Evolutionary conservation across 768 basidiomycete genomes (phyloP), one percentile per base, ranked within the genome.

Genomic region (Hericium alpestre): DNA sequence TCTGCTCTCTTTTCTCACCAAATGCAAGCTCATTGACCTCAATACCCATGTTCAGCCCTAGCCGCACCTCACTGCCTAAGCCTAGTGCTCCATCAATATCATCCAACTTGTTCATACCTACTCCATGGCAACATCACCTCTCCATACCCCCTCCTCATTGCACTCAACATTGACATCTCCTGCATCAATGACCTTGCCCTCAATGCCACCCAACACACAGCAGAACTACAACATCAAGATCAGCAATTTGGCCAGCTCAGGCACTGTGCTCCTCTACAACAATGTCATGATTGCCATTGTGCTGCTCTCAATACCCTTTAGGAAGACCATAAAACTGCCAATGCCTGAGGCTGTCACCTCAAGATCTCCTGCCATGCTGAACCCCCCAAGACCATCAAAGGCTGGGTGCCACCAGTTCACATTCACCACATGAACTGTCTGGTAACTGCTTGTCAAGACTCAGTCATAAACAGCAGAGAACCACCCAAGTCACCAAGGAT

Each of bases 141-240:
- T 63, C 46, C 61, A 67, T 54, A 71, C 69, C 39, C 70, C 69
- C n/a, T 64, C 66, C 43, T 59, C 65, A 7, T 67, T 63, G 20
- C 65, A 62, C 57, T 67, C 65, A 51, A 61, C 58, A 2, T 64
- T 63, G 51, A 64, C 67, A 50, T 66, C 65, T 12, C 67, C 68
- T 47, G 68, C 68, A 38, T 64, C 64, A 22, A 58, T 63, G 37
- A 63, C 57, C 12, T 64, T 66, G 53, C 68, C 67, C 8, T 58
- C 64, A 47, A 70, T 66, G 38, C 68, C 67, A 2, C 60, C 61
- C 2, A 43, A 56, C 18, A 22, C 37, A 12, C 32, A 38, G 10
- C 49, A 39, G 43, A 15, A 38, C 32, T 32, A 22, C 43, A 43
- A 47, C 55, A 46, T 48, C 43, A 38, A 47, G 23, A 23, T 56